Evolutionary conservation across 202 grass and related monocot genomes (phyloP).

Genomic region (Cymbopogon flexuosus): DNA sequence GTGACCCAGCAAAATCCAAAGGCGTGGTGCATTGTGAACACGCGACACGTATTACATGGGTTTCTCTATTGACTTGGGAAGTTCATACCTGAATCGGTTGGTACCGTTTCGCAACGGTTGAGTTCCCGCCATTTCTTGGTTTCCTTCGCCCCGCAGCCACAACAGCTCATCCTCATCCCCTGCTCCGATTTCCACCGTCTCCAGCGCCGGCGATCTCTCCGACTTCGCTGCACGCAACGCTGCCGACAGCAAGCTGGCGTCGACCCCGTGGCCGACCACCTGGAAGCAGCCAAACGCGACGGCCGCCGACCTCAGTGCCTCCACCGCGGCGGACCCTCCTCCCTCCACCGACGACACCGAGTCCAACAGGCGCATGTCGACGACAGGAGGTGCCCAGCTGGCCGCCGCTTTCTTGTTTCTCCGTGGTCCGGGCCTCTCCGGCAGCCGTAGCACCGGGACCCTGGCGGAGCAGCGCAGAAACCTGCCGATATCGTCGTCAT

Average conservation of each 20-base stretch:
- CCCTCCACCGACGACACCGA: not conserved
- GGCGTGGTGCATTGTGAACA: not conserved
- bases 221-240: not conserved
- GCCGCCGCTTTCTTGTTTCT: slow-evolving; percentile 7
- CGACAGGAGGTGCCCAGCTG: slow-evolving; percentile 27
- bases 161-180: slow-evolving; percentile 29
- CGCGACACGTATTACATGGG: not conserved
- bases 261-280: slow-evolving; percentile 40
- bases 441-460: slow-evolving; percentile 45
- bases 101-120: not conserved
- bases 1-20: not conserved
- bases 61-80: not conserved
- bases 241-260: slow-evolving; percentile 1
- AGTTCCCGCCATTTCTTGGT: slow-evolving; percentile 16
- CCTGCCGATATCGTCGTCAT: slow-evolving; percentile 46
- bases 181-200: not conserved
- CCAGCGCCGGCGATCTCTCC: not conserved
- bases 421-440: slow-evolving; percentile 31
- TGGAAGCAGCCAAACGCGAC: slow-evolving; percentile 48
- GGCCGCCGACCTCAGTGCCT: slow-evolving; percentile 36
- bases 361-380: slow-evolving; percentile 35
- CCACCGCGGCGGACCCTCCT: not conserved
- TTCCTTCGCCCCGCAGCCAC: slow-evolving; percentile 31
- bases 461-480: slow-evolving; percentile 40
- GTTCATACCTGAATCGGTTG: slow-evolving; percentile 20